Evolutionary conservation across 352 stramenopile genomes (phyloP).

Genomic region (Achlya hypogyna): DNA sequence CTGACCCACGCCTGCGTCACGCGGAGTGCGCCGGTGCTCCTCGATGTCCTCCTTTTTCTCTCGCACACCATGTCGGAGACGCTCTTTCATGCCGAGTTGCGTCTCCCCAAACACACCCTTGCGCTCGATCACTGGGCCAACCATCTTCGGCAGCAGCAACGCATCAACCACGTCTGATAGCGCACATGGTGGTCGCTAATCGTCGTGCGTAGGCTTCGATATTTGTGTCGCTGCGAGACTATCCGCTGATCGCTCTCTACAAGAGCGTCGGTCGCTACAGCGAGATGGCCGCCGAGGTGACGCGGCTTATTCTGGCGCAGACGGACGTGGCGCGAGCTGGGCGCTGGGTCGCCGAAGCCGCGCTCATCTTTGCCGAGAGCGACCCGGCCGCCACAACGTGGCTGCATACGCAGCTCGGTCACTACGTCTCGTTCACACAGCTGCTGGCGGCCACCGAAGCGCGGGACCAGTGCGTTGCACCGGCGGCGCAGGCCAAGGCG

Average conservation of each 20-base stretch:
- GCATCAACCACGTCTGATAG: background rate
- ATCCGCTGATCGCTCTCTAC: constrained; percentile 15
- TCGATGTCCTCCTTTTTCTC: constrained; percentile 66
- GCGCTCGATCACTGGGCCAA: constrained; percentile 56
- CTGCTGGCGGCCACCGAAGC: constrained; percentile 47
- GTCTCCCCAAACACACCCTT: constrained; percentile 24
- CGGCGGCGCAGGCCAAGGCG: constrained; percentile 26
- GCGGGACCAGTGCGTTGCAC: constrained; percentile 35
- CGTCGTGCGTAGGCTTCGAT: background rate
- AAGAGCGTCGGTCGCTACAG: constrained; percentile 1
- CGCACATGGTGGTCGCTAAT: background rate
- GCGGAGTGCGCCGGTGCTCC: constrained; percentile 42
- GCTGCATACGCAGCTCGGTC: constrained; percentile 43
- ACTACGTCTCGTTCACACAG: constrained; percentile 48
- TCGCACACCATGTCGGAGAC: constrained; percentile 61
- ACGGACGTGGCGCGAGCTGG: background rate
- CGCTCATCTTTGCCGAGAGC: background rate
- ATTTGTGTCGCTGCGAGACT: constrained; percentile 15
- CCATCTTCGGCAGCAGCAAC: constrained; percentile 30
- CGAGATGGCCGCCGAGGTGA: constrained; percentile 11
- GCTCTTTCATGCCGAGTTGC: constrained; percentile 42
- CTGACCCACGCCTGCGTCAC: constrained; percentile 41
- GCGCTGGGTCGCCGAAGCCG: constrained; percentile 3
- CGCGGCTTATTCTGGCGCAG: background rate
- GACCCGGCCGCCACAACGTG: constrained; percentile 26